Evolutionary conservation across 352 stramenopile genomes (phyloP).

Genomic region (Elongisporangium undulatum): DNA sequence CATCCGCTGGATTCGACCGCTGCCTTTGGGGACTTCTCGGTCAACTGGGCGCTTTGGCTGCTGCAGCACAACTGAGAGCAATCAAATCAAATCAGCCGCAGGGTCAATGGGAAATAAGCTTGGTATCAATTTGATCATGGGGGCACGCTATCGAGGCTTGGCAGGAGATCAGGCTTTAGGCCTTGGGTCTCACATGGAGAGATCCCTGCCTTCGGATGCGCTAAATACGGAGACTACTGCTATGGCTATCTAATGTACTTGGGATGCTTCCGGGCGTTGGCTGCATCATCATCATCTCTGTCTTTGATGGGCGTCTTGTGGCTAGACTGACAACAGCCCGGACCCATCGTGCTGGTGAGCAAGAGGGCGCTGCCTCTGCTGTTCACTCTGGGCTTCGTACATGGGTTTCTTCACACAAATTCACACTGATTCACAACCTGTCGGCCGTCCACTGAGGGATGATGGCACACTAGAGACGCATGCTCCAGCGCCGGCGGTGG

Average conservation of each 20-base stretch:
- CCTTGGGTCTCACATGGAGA: background rate
- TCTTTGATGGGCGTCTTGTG: no score
- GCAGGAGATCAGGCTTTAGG: no score
- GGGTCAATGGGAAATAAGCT: background rate
- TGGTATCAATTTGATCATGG: background rate
- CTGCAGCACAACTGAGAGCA: conserved; percentile 36
- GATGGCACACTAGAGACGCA: background rate
- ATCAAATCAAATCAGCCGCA: background rate
- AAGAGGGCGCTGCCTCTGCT: no score
- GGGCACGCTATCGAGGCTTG: background rate
- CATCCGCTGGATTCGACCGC: conserved; percentile 67
- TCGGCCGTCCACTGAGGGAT: background rate
- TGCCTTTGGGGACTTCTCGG: conserved; percentile 60
- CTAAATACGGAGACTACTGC: background rate
- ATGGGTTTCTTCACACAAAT: background rate
- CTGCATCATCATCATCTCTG: background rate
- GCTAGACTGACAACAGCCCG: no score
- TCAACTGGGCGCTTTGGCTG: conserved; percentile 78
- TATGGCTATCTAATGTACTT: background rate
- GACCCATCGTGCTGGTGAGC: no score
- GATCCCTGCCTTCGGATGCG: background rate
- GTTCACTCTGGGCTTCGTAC: background rate
- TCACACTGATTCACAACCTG: background rate
- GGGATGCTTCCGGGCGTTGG: no score
- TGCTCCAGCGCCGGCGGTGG: background rate